These are phyloP conservation scores for Penicillium argentinense DNA, from an alignment of 495 filamentous ascomycete genomes.

Conservation along the genomic window DNA sequence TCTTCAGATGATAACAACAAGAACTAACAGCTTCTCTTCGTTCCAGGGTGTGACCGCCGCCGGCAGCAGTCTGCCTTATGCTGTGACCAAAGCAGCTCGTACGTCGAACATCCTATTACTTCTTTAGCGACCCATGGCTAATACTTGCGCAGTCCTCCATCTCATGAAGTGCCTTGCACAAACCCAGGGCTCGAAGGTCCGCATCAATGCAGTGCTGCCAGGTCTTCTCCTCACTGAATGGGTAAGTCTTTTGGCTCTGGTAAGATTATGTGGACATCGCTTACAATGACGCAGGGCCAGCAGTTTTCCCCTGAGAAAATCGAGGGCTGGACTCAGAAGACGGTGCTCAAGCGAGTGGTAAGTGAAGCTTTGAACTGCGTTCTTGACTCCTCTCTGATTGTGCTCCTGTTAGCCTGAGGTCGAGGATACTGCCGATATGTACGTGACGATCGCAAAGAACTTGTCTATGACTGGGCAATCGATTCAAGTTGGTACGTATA, in stretches of 20 bases:
- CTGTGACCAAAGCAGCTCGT: constrained; percentile 65
- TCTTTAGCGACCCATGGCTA: background rate
- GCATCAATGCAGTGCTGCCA: constrained; percentile 67
- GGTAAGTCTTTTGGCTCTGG: constrained; percentile 39
- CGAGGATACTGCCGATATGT: constrained; percentile 56
- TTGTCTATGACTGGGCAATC: constrained; percentile 57
- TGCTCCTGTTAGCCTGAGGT: constrained; percentile 44
- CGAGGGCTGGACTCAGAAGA: constrained; percentile 33
- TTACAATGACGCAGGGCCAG: constrained; percentile 35
- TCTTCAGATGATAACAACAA: background rate
- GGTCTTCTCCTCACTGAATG: constrained; percentile 72
- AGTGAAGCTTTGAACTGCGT: constrained; percentile 1
- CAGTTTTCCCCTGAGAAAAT: constrained; percentile 46
- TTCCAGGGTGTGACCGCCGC: constrained; percentile 44
- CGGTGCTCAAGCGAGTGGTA: constrained; percentile 47
- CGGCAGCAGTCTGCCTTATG: constrained; percentile 65
- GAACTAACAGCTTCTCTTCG: background rate
- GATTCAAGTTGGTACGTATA: constrained; percentile 50
- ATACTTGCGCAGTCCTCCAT: constrained; percentile 51
- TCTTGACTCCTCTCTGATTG: constrained; percentile 5
- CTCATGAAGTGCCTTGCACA: constrained; percentile 71
- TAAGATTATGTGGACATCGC: background rate
- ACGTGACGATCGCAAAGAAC: constrained; percentile 53
- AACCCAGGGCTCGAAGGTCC: constrained; percentile 62
- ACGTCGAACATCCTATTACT: constrained; percentile 1